Base-by-base conservation (phyloP, 768 basidiomycete species). In the Hygrocybe punicea region DNA sequence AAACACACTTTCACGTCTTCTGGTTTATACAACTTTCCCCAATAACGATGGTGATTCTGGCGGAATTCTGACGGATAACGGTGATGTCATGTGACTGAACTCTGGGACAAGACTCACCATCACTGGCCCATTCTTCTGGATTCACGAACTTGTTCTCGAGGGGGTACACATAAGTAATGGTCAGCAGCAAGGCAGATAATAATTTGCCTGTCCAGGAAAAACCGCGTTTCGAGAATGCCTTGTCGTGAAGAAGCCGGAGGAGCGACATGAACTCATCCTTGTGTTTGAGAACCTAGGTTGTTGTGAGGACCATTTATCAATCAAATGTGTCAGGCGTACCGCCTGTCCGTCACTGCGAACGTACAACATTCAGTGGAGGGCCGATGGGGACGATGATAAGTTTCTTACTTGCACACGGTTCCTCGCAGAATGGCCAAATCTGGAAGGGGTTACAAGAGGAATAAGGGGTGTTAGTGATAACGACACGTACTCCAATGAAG, bases 91-190 rank as follows among this genome's bases (percentile, higher is more conserved):
- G 33, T 19, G 42, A 59, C 44, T 58, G 42, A 39, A 36, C 11
- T 10, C 29, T 6, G 44, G 24, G 35, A 55, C 37, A 17, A 19
- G 36, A 23, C 72, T 42, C 56, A 91, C 92, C 86, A 65, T 84
- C 76, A 60, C 84, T 86, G 1, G 78, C 67, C 87, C 90, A 90
- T 60, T 89, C 87, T 5, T 85, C 81, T 0, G 83, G 79, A 60
- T 94, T 93, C 36, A 89, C 84, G 60, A 91, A 91, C 60, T 82
- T 84, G 67, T 89, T 87, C 65, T 96, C 91, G 52, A 83, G 68
- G 4, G 90, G 85, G 71, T 91, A 93, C 1, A 87, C 87, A 56
- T 91, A 85, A 1, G 89, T 90, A 42, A 93, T 71, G 0, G 91
- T 89, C 24, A 86, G 76, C 23, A 94, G 70, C 34, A 84, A 73